Conservation (phyloP, 1,284 basidiomycete species). For the Phylloporus sp. region DNA sequence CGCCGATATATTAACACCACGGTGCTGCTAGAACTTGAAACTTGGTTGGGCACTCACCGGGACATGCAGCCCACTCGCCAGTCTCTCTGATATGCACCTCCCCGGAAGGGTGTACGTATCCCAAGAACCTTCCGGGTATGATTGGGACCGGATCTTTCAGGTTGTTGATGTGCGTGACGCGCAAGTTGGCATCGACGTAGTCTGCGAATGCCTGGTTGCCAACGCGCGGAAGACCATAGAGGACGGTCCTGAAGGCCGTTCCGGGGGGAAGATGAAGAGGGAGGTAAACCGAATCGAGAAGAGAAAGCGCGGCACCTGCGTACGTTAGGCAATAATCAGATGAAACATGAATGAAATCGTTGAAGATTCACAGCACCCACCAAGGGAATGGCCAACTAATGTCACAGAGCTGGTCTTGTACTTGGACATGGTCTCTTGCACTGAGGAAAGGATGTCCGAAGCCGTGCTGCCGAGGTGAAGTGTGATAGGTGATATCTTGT, state of each 20-base stretch:
- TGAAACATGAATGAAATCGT: neutral
- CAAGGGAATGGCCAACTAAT: conserved; percentile 59
- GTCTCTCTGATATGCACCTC: conserved; percentile 59
- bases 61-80: conserved; percentile 49
- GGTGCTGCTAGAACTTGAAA: no score
- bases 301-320: conserved; percentile 51
- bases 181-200: conserved; percentile 53
- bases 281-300: conserved; percentile 51
- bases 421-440: conserved; percentile 45
- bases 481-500: neutral
- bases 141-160: conserved; percentile 52
- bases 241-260: conserved; percentile 39
- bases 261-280: conserved; percentile 38
- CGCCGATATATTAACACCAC: neutral
- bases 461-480: conserved; percentile 53
- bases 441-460: conserved; percentile 48
- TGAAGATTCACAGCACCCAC: conserved; percentile 30
- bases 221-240: conserved; percentile 64
- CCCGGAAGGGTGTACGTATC: conserved; percentile 57
- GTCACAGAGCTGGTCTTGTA: conserved; percentile 49
- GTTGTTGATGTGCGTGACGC: conserved; percentile 55
- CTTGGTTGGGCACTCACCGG: conserved; percentile 34
- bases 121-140: conserved; percentile 52
- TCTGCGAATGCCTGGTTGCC: conserved; percentile 65
- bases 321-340: neutral